Base-by-base conservation (phyloP, 331 rosid genomes). In the Quercus phellos region DNA sequence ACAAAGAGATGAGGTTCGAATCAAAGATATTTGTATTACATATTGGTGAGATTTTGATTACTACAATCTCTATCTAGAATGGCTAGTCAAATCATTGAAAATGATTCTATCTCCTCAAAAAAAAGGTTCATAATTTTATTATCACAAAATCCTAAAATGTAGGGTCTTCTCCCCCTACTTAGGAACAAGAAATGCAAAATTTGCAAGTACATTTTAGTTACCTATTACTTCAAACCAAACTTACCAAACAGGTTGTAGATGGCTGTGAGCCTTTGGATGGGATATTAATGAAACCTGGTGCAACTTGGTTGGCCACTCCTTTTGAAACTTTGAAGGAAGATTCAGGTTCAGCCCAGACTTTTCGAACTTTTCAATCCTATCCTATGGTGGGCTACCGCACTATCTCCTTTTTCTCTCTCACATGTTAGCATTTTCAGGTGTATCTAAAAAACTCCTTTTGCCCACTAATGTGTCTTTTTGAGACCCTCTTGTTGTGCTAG, bases 381-480 rank as follows among this genome's bases (percentile, higher is more conserved):
- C 66, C 24, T 63, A 51, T 74, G 78, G 85, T 68, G 85, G 77
- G 83, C 82, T 79, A 82, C 77, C 78, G 79, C 87, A 77, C 84
- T 83, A 84, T 55, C 29, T 55, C 2, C 38, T 26, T 59, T 16
- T 6, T 67, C 29, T 16, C 38, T 68, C 59, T 68, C 61, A 26
- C 63, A 54, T 69, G 43, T 50, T 42, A 61, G 77, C 70, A 83
- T 77, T 54, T 54, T 67, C 70, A 77, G 19, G 79, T 77, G 81
- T 46, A 73, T 78, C 75, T 76, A 76, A 83, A 85, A 78, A 70
- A 55, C 67, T 68, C 53, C 16, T 78, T 87, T 84, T 74, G 59
- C 82, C 84, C 85, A 79, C 77, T 81, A 77, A 67, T 78, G 4
- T 34, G 32, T 50, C 71, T 61, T 74, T 75, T 70, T 24, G 58